A percentile compares a stretch with the other conserved stretches of the same genome.
Evolutionary conservation across 2,329 filamentous ascomycete species (phyloP).

Genomic region (Drechslera avenae): DNA sequence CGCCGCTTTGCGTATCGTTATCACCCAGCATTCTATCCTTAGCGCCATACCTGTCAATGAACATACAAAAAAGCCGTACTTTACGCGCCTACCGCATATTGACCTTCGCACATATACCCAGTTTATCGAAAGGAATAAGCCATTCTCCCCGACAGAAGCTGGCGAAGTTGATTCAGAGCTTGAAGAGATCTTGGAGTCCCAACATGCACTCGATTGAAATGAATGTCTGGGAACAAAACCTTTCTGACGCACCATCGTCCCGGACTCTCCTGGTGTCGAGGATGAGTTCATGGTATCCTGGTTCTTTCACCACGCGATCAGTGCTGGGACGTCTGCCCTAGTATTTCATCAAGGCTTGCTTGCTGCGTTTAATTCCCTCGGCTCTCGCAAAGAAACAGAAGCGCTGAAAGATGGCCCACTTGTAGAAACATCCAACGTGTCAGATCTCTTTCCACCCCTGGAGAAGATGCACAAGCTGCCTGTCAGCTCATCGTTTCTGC

Average conservation of each 20-base stretch:
- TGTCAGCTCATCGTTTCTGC: background rate
- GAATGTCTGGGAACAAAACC: constrained; percentile 25
- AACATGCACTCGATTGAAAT: constrained; percentile 42
- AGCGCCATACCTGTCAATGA: background rate
- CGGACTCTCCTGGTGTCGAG: constrained; percentile 21
- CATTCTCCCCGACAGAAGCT: background rate
- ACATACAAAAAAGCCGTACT: background rate
- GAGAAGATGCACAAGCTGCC: background rate
- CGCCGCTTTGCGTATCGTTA: background rate
- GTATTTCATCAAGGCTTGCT: constrained; percentile 51
- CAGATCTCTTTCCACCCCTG: background rate
- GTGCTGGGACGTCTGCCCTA: constrained; percentile 51
- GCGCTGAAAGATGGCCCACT: background rate
- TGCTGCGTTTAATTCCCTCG: constrained; percentile 20
- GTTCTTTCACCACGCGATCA: constrained; percentile 54
- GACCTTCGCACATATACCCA: background rate
- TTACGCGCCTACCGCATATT: background rate
- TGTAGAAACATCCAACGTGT: background rate
- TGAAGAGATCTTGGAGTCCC: constrained; percentile 46
- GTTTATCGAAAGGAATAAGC: background rate
- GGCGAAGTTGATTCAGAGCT: constrained; percentile 33
- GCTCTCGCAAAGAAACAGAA: background rate
- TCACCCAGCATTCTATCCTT: background rate
- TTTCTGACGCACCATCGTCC: constrained; percentile 51
- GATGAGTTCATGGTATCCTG: constrained; percentile 50